Base-by-base conservation (phyloP, 2,329 filamentous ascomycete genomes). In the Didymella pinodella region DNA sequence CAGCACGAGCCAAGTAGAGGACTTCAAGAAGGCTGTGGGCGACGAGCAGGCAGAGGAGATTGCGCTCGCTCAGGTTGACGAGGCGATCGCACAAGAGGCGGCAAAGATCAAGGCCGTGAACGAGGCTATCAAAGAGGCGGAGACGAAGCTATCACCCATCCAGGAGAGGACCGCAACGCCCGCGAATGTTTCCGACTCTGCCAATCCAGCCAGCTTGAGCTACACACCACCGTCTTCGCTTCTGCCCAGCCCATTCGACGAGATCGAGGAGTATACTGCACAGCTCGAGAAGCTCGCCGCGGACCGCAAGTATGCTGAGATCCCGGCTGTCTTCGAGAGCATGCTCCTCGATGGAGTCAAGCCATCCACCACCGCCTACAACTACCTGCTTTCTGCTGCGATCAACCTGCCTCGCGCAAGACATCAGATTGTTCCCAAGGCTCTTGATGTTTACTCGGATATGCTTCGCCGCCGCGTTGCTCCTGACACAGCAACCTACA, bases 391-490 rank as follows among this genome's bases (percentile, higher is more conserved):
- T 43, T 84, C 89, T 69, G 92, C 95, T 6, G 93, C 93, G 14
- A 92, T 97, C 62, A 85, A 92, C 67, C 85, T 97, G 18, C 91
- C 93, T 7, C 83, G 84, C 25, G 89, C 91, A 76, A 90, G 89
- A 77, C 90, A 90, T 53, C 90, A 96, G 79, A 88, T 95, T 51
- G 91, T 96, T 14, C 90, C 92, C 62, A 96, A 96, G 81, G 93
- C 92, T 5, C 84, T 98, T 51, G 93, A 97, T 80, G 91, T 99
- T 51, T 99, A 98, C 77, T 90, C 93, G 16, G 93, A 98, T 75
- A 98, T 99, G 95, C 87, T 97, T 67, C 88, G 90, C 65, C 90
- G 93, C 65, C 90, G 89, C 67, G 89, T 98, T 25, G 81, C 85
- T 20, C 93, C 94, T 7, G 90, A 97, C 75, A 88, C 88, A 53